These are phyloP conservation scores for Allomyces javanicus DNA, from an alignment of 192 early-diverging fungal genomes.

Conservation along the genomic window DNA sequence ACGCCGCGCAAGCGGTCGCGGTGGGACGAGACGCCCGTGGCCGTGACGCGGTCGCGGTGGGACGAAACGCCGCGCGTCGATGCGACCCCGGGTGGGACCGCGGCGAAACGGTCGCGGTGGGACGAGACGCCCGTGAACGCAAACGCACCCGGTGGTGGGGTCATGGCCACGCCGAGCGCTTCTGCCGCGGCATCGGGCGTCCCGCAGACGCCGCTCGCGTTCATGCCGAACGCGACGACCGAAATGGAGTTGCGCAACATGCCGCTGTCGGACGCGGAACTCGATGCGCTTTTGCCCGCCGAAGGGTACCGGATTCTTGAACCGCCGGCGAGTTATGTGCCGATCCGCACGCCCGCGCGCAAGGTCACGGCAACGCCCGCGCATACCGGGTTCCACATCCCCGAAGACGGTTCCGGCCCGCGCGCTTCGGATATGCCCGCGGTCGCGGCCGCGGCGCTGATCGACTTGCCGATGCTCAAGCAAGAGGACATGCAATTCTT, in stretches of 20 bases:
- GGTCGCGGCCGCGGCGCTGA: constrained; percentile 21
- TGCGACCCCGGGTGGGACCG: constrained; percentile 21
- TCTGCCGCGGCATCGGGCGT: constrained; percentile 13
- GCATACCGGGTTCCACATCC: constrained; percentile 68
- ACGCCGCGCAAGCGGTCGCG: constrained; percentile 39
- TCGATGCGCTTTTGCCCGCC: constrained; percentile 80
- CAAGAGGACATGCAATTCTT: constrained; percentile 96
- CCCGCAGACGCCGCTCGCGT: constrained; percentile 66
- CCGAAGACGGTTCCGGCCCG: constrained; percentile 38
- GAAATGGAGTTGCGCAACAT: constrained; percentile 75
- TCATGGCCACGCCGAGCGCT: constrained; percentile 52
- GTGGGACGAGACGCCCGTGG: constrained; percentile 66
- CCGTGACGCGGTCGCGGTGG: constrained; percentile 30
- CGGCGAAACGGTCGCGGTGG: constrained; percentile 74
- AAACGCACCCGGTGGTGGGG: constrained; percentile 27
- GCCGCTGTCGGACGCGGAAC: constrained; percentile 76
- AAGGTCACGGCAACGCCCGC: constrained; percentile 80
- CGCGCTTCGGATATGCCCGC: constrained; percentile 47
- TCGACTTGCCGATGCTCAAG: constrained; percentile 74
- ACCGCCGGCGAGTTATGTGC: constrained; percentile 65
- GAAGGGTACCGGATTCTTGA: constrained; percentile 83
- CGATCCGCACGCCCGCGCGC: constrained; percentile 88
- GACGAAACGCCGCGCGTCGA: constrained; percentile 51
- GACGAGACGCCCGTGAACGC: constrained; percentile 75
- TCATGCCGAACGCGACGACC: constrained; percentile 45